Conservation (phyloP, 2,329 filamentous ascomycete genomes). For the Phialophora expanda region DNA sequence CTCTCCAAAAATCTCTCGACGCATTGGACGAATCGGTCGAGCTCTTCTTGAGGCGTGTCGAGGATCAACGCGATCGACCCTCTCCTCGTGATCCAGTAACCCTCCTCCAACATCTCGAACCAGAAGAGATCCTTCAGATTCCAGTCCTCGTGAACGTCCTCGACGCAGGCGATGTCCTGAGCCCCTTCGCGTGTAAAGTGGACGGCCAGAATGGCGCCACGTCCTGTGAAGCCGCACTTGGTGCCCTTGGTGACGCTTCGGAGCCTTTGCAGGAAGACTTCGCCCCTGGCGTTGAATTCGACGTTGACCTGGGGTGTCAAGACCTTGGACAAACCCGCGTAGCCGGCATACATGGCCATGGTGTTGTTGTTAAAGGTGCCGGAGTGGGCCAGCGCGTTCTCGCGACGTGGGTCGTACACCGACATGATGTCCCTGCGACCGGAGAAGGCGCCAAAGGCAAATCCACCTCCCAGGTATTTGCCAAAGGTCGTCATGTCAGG, state of each 20-base stretch:
- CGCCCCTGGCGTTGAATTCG: constrained; percentile 11
- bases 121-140: constrained; percentile 17
- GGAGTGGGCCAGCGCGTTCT: not conserved
- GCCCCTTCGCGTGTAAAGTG: constrained; percentile 7
- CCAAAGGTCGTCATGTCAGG: constrained; percentile 69
- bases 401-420: constrained; percentile 5
- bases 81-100: constrained; percentile 8
- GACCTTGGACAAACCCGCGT: constrained; percentile 8
- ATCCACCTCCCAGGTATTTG: constrained; percentile 70
- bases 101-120: constrained; percentile 17
- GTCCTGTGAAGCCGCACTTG: constrained; percentile 1
- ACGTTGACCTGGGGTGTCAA: not conserved
- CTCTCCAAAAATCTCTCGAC: no score
- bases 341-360: constrained; percentile 14
- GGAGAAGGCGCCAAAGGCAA: constrained; percentile 70
- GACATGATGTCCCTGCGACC: constrained; percentile 64
- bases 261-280: constrained; percentile 6
- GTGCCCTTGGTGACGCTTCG: not conserved
- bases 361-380: constrained; percentile 24
- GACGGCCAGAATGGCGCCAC: constrained; percentile 12
- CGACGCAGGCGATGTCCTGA: not conserved
- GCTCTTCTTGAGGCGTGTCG: no score
- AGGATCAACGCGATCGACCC: not conserved
- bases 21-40: no score
- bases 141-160: not conserved